These are phyloP conservation scores for Phytopythium helicoides DNA, from an alignment of 352 stramenopile genomes.

Conservation along the genomic window DNA sequence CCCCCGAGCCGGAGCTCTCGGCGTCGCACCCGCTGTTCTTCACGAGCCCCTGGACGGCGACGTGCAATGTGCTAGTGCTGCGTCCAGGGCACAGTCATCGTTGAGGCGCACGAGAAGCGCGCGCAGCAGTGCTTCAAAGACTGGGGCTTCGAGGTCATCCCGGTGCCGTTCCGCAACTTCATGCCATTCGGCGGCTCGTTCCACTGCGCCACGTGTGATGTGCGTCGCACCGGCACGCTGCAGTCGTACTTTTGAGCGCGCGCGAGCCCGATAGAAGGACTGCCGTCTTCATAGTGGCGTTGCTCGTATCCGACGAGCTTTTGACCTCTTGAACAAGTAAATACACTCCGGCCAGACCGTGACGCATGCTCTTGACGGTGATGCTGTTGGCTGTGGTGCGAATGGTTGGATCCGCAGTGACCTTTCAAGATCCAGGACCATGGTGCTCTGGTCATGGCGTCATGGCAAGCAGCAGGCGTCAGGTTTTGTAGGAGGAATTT, in stretches of 20 bases:
- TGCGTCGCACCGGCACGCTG: slow-evolving; percentile 76
- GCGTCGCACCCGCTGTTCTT: slow-evolving; percentile 85
- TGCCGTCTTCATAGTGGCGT: background rate
- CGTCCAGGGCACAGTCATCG: slow-evolving; percentile 76
- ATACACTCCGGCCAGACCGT: too few species aligned
- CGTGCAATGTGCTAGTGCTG: slow-evolving; percentile 88
- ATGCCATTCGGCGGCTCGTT: slow-evolving; percentile 90
- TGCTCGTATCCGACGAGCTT: too few species aligned
- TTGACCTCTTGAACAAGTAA: too few species aligned
- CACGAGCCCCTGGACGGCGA: slow-evolving; percentile 89
- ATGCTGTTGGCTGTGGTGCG: background rate
- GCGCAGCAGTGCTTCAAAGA: slow-evolving; percentile 83
- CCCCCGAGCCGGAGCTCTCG: slow-evolving; percentile 77
- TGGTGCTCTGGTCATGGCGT: too few species aligned
- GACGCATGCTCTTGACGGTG: too few species aligned
- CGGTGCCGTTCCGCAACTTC: slow-evolving; percentile 89
- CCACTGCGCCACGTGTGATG: slow-evolving; percentile 87
- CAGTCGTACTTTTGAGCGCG: slow-evolving; percentile 83
- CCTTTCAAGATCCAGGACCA: background rate
- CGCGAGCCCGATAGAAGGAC: background rate
- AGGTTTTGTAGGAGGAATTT: too few species aligned
- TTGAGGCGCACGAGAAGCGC: slow-evolving; percentile 83
- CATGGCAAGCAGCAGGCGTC: too few species aligned
- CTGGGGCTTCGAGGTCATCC: slow-evolving; percentile 88
- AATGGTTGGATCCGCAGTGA: background rate